phyloP scores from a whole-genome alignment of 352 stramenopile species.

The Phytopythium delawarense region DNA sequence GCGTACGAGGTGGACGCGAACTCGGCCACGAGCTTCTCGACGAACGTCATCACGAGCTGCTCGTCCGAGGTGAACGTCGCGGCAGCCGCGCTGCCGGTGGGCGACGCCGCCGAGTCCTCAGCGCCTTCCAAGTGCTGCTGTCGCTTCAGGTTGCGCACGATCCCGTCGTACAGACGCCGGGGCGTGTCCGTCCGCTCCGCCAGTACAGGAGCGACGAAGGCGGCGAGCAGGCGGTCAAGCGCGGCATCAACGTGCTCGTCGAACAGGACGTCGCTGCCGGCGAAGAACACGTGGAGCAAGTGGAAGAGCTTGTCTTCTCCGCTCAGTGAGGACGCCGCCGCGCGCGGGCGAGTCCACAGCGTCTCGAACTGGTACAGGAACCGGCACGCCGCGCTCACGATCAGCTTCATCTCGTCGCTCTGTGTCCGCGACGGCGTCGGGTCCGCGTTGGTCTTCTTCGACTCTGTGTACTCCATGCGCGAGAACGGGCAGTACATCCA shows the following conservation, averaged over 20 bases:
- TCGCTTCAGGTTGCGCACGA: constrained; percentile 45
- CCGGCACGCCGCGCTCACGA: constrained; percentile 60
- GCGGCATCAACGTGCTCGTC: constrained; percentile 56
- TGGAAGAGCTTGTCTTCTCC: constrained; percentile 77
- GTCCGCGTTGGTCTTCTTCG: constrained; percentile 12
- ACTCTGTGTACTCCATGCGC: constrained; percentile 44
- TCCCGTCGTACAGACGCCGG: constrained; percentile 33
- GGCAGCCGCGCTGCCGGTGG: not conserved
- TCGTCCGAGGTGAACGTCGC: constrained; percentile 40
- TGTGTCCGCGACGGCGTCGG: constrained; percentile 36
- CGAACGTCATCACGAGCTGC: constrained; percentile 56
- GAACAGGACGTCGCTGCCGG: constrained; percentile 64
- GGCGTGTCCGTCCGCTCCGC: not conserved
- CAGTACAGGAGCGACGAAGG: constrained; percentile 37
- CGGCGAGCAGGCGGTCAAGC: constrained; percentile 41
- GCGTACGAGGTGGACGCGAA: constrained; percentile 68
- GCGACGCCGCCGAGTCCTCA: constrained; percentile 7
- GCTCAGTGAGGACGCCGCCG: constrained; percentile 10
- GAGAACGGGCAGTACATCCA: constrained; percentile 75
- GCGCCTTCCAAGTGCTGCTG: constrained; percentile 40
- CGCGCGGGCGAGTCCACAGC: not conserved
- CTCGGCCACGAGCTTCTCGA: constrained; percentile 61
- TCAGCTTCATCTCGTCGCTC: constrained; percentile 68
- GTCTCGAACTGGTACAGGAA: constrained; percentile 61
- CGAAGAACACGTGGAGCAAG: constrained; percentile 68